These are phyloP conservation scores for Sporothrix brasiliensis DNA, from an alignment of 2,329 filamentous ascomycete genomes.

Conservation along the genomic window DNA sequence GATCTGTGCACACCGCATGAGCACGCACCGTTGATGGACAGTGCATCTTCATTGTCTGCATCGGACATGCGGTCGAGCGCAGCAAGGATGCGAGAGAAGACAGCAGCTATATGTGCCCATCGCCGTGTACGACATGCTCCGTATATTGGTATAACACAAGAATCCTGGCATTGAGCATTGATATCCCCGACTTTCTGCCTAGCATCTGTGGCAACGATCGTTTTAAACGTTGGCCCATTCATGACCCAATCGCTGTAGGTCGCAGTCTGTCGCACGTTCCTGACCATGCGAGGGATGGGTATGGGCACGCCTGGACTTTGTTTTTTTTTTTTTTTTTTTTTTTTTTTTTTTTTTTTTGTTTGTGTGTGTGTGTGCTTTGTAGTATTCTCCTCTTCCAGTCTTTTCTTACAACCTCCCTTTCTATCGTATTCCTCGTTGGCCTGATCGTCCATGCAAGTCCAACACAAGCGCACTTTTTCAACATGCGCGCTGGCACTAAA, in stretches of 20 bases:
- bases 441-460: background rate
- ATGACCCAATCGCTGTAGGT: no score
- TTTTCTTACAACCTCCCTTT: background rate
- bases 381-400: background rate
- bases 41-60: background rate
- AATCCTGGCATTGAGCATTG: background rate
- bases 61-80: background rate
- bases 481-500: slow-evolving; percentile 10
- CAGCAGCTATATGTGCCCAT: background rate
- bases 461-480: background rate
- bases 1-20: background rate
- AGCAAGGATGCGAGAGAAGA: background rate
- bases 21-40: background rate
- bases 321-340: background rate
- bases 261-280: no score
- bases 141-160: background rate
- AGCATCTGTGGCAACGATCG: no score
- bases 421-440: background rate
- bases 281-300: background rate
- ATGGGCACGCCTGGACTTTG: background rate
- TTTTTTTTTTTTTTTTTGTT: background rate
- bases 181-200: no score
- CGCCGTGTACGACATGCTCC: background rate
- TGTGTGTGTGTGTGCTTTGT: background rate
- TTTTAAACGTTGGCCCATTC: no score